Evolutionary conservation across 73 alveolate genomes (phyloP).

Genomic region (Durusdinium trenchii): DNA sequence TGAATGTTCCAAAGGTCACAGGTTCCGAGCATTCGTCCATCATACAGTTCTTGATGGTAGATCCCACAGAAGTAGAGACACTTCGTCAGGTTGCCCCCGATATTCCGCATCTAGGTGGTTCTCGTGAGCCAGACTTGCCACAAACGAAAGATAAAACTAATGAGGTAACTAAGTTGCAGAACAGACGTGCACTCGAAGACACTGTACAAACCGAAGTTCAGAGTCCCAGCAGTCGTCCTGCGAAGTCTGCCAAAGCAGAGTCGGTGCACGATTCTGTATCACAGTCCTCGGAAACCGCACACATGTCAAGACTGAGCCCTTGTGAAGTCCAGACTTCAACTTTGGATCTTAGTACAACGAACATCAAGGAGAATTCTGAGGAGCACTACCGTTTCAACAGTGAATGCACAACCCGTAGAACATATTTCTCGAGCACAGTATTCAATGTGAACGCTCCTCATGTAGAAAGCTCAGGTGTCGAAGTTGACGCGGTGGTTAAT

Average conservation of each 20-base stretch:
- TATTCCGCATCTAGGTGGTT: background rate
- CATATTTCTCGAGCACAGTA: background rate
- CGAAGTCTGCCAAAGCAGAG: background rate
- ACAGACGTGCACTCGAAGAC: background rate
- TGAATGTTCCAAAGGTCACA: background rate
- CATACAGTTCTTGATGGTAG: conserved; percentile 27
- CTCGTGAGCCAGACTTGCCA: background rate
- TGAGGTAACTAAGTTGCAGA: background rate
- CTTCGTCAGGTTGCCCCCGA: background rate
- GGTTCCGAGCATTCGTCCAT: background rate
- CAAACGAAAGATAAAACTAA: background rate
- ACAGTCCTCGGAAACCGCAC: background rate
- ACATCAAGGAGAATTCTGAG: background rate
- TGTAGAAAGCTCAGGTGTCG: background rate
- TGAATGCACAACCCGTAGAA: background rate
- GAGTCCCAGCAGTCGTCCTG: background rate
- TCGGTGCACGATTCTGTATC: background rate
- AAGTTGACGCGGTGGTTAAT: background rate
- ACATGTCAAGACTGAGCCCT: too few relatives aligned
- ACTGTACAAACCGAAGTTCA: background rate
- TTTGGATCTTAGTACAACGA: background rate
- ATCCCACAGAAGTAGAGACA: background rate
- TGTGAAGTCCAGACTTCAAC: background rate
- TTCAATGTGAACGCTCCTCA: background rate
- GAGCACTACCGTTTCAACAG: background rate